Conservation (phyloP, 2,329 filamentous ascomycete species). For the Mycosphaerella sp. region DNA sequence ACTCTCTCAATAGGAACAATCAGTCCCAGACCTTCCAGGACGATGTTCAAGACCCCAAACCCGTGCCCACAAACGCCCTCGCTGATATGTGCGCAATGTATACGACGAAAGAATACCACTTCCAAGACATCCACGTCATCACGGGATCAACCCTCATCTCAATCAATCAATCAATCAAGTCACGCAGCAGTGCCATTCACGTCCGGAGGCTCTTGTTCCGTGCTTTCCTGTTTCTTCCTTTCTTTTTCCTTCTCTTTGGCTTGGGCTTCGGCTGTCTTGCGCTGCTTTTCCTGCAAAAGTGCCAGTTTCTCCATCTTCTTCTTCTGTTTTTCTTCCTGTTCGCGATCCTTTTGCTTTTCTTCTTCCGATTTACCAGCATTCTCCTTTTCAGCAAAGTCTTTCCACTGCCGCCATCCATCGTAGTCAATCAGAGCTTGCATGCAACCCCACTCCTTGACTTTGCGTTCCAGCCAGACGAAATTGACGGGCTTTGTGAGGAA, state of each 20-base stretch:
- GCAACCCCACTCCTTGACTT: conserved; percentile 99
- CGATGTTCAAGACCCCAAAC: background rate
- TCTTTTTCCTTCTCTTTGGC: conserved; percentile 24
- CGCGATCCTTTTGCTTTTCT: conserved; percentile 28
- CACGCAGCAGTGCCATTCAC: conserved; percentile 2
- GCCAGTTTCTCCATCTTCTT: conserved; percentile 31
- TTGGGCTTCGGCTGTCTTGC: conserved; percentile 23
- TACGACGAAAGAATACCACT: background rate
- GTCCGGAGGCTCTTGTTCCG: conserved; percentile 5
- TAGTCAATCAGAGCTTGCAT: conserved; percentile 99
- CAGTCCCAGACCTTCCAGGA: background rate
- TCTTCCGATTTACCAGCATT: conserved; percentile 34
- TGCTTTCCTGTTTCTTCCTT: conserved; percentile 17
- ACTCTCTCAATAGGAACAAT: background rate
- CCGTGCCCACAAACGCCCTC: conserved; percentile 1
- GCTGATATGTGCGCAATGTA: conserved; percentile 3
- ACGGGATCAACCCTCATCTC: no score
- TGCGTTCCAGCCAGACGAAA: conserved; percentile 93
- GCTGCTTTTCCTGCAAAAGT: conserved; percentile 27
- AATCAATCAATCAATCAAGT: background rate
- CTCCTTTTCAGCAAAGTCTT: conserved; percentile 56
- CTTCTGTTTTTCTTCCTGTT: conserved; percentile 29
- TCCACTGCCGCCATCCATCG: conserved; percentile 97
- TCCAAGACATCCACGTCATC: no score
- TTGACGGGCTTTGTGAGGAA: conserved; percentile 96